Conservation (phyloP, 2,329 filamentous ascomycete species). For the Amauroascus verrucosus region DNA sequence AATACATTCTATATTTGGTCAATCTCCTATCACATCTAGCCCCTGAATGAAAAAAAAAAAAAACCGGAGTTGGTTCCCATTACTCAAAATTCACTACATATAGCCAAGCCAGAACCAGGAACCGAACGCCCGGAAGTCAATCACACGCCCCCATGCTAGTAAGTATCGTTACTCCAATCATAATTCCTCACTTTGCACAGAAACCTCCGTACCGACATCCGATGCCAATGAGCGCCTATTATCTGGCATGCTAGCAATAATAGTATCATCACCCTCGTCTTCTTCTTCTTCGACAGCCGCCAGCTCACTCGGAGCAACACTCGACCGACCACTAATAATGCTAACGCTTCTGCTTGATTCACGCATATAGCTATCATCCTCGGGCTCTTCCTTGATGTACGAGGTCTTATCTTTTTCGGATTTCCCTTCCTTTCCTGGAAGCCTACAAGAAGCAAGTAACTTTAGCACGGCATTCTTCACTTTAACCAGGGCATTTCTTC, state of each 20-base stretch:
- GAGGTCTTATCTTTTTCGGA: constrained; percentile 2
- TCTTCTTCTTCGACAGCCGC: constrained; percentile 14
- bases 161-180: neutral
- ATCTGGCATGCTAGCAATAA: constrained; percentile 7
- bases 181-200: constrained; percentile 11
- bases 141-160: neutral
- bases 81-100: neutral
- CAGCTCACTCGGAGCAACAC: constrained; percentile 9
- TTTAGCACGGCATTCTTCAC: constrained; percentile 37
- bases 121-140: neutral
- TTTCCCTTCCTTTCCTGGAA: neutral
- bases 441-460: constrained; percentile 24
- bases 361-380: constrained; percentile 9
- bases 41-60: neutral
- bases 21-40: too few species aligned
- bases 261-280: constrained; percentile 15
- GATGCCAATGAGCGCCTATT: constrained; percentile 7
- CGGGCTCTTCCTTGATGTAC: constrained; percentile 14
- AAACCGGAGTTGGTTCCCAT: neutral
- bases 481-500: constrained; percentile 38
- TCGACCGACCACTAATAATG: constrained; percentile 1
- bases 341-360: constrained; percentile 1
- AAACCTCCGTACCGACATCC: constrained; percentile 11
- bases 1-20: too few species aligned
- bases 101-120: neutral